These are phyloP conservation scores for Kentomonas sorsogonicus DNA, from an alignment of 208 protist species.

Conservation along the genomic window DNA sequence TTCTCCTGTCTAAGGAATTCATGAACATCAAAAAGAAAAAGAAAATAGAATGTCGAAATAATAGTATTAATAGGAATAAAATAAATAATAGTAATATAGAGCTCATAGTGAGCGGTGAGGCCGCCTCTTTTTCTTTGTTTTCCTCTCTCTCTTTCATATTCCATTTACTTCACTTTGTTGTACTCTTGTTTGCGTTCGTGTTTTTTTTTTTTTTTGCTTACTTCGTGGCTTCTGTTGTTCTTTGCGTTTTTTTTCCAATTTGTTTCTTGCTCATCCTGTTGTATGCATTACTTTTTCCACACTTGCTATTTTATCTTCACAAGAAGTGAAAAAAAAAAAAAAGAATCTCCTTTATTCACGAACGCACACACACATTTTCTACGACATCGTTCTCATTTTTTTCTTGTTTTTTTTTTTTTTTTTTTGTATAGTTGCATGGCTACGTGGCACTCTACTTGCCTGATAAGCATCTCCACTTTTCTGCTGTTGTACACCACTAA, in stretches of 20 bases:
- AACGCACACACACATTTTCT: not conserved
- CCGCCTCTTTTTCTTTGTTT: constrained; percentile 15
- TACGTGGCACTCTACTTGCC: no score
- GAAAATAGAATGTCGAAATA: not conserved
- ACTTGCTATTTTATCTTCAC: no score
- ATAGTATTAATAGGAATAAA: constrained; percentile 6
- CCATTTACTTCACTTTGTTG: not conserved
- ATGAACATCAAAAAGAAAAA: no score
- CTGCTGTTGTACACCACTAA: no score
- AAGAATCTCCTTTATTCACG: not conserved
- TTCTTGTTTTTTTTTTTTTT: not conserved
- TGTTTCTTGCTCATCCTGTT: no score
- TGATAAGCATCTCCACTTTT: no score
- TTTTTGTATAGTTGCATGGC: not conserved
- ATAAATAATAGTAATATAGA: not conserved
- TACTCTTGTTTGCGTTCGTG: constrained; percentile 1
- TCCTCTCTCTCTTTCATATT: not conserved
- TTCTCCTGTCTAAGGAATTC: no score
- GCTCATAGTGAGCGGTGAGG: no score
- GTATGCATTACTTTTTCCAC: no score
- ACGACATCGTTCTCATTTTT: not conserved
- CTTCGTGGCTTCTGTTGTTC: no score
- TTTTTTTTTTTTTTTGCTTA: not conserved
- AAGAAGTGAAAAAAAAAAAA: no score
- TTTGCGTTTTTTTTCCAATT: no score